Evolutionary conservation across 73 alveolate species (phyloP), one percentile per base, ranked within the genome.

Genomic region (Blepharisma japonicum): DNA sequence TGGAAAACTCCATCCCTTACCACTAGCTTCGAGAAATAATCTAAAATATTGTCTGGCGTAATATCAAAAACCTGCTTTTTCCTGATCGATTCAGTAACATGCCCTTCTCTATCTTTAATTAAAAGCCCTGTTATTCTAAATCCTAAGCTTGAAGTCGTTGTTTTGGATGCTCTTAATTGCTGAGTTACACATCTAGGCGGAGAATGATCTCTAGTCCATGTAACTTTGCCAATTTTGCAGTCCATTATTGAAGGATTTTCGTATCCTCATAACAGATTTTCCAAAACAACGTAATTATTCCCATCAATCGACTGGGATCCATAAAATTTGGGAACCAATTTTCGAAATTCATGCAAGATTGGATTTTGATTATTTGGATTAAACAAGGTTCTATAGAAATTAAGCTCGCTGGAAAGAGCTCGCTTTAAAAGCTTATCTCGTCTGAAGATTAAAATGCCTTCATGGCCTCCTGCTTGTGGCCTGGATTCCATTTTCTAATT

Each of bases 71-170:
- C 74, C 5, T 61, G 0, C 4, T 61, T 25, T 20, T 25, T 61
- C 39, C 14, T 25, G 11, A 61, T n/a, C 23, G 39, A 25, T 61
- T 61, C 74, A 18, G 23, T 11, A 2, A 20, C 23, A 20, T 2
- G 18, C 11, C 80, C 80, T n/a, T 70, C 32, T 14, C 14, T n/a
- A 5, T 70, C 61, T 4, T 70, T 39, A 14, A 45, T 54, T n/a
- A 70, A 72, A 39, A 70, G 56, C 38, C 80, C 80, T 18, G 76
- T n/a, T 23, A 70, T 39, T 70, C 80, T 70, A 45, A 70, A 70
- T 2, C 80, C 80, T 45, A 70, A 47, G 27, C 55, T 38, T 14
- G 14, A n/a, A 14, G 80, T 45, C n/a, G 80, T 70, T 70, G 80
- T 70, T 45, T 8, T 18, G 0, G 14, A 7, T 9, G 25, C 39